phyloP scores from a whole-genome alignment of 2,329 filamentous ascomycete genomes.

The Zarea fungicola region DNA sequence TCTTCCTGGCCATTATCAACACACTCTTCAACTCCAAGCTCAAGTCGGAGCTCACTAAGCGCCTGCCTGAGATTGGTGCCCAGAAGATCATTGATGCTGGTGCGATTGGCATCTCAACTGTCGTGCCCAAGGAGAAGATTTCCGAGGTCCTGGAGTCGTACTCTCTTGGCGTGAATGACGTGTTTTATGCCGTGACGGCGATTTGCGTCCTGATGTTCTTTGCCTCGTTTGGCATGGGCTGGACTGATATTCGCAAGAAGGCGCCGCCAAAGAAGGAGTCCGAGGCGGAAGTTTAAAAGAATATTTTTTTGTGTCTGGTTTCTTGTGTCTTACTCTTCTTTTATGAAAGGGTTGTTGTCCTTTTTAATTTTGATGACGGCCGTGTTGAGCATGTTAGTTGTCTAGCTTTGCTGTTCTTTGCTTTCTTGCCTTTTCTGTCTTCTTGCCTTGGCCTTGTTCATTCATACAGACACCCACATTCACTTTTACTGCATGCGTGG shows the following conservation, averaged over 20 bases:
- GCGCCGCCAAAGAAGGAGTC: slow-evolving; percentile 19
- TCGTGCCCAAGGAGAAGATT: slow-evolving; percentile 28
- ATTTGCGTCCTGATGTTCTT: slow-evolving; percentile 28
- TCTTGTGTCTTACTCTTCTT: background rate
- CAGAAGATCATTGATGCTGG: slow-evolving; percentile 36
- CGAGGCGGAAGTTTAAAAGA: no score
- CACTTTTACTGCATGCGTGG: slow-evolving; percentile 11
- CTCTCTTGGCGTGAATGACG: slow-evolving; percentile 26
- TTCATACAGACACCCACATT: slow-evolving; percentile 5
- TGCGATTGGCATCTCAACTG: slow-evolving; percentile 31
- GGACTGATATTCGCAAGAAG: slow-evolving; percentile 39
- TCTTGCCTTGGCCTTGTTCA: background rate
- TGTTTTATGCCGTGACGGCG: slow-evolving; percentile 27
- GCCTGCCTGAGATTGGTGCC: slow-evolving; percentile 26
- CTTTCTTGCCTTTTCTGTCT: background rate
- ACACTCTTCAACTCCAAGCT: slow-evolving; percentile 29
- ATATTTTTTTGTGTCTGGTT: no score
- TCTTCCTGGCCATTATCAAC: slow-evolving; percentile 37
- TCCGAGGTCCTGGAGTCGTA: slow-evolving; percentile 36
- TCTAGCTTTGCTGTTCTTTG: background rate
- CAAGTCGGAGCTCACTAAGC: slow-evolving; percentile 22
- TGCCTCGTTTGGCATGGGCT: slow-evolving; percentile 40
- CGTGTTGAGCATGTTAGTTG: no score
- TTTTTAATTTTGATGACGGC: background rate
- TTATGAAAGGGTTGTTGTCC: background rate